Evolutionary conservation across 345 rosid genomes (phyloP).

Genomic region (Streptanthus diversifolius): DNA sequence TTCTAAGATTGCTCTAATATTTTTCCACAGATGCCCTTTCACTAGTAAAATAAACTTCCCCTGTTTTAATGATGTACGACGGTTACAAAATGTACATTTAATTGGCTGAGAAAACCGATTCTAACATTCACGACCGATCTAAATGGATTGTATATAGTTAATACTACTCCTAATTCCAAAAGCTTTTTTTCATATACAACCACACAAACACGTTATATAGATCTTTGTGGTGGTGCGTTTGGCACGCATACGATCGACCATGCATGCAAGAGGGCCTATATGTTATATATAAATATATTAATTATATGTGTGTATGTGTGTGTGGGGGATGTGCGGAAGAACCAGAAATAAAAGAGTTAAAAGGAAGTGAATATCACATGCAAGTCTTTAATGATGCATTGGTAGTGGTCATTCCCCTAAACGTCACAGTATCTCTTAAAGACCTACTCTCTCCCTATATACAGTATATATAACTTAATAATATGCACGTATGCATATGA

Average conservation of each 20-base stretch:
- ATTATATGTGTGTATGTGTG: no score
- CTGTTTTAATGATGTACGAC: no score
- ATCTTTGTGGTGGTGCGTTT: not conserved
- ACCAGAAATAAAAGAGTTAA: not conserved
- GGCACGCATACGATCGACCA: not conserved
- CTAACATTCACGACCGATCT: no score
- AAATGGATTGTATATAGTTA: no score
- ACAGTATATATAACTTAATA: not conserved
- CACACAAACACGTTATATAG: not conserved
- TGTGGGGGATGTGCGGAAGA: not conserved
- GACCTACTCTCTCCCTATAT: not conserved
- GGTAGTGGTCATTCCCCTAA: not conserved
- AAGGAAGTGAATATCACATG: not conserved
- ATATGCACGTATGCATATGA: not conserved
- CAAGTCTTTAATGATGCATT: not conserved
- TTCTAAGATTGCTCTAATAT: not conserved
- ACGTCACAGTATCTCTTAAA: not conserved
- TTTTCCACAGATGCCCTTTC: no score
- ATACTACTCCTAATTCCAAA: not conserved
- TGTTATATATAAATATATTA: no score
- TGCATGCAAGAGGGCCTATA: not conserved
- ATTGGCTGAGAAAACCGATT: no score
- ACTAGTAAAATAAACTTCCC: no score
- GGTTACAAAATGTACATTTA: no score
- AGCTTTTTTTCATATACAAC: not conserved